phyloP scores from a whole-genome alignment of 1,284 basidiomycete genomes.

The Ganoderma multipileum region DNA sequence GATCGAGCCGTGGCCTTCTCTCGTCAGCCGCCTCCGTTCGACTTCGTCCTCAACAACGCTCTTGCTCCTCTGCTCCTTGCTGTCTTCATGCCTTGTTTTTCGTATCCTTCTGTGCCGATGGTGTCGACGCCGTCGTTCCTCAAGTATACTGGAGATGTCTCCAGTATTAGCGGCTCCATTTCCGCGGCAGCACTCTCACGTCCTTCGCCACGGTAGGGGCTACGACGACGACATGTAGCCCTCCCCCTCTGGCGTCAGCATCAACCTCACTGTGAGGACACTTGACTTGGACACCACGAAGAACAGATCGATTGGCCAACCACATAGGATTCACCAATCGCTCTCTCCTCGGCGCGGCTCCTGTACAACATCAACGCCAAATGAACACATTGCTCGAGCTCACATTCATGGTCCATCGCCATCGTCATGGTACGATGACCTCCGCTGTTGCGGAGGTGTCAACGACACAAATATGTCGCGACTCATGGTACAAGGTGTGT shows the following conservation, averaged over 20 bases:
- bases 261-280: neutral
- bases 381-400: conserved; percentile 1
- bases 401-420: neutral
- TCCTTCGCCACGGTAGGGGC: neutral
- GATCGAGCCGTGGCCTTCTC: neutral
- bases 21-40: neutral
- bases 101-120: neutral
- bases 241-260: neutral
- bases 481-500: neutral
- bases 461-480: neutral
- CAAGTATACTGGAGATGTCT: neutral
- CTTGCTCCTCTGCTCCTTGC: neutral
- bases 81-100: neutral
- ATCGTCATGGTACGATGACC: neutral
- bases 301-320: conserved; percentile 2
- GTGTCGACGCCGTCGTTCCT: neutral
- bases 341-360: neutral
- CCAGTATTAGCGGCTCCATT: neutral
- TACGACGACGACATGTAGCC: neutral
- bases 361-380: neutral
- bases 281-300: neutral
- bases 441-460: neutral
- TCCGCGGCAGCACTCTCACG: neutral
- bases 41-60: neutral
- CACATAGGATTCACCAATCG: neutral